Evolutionary conservation across 2,329 filamentous ascomycete genomes (phyloP).

Genomic region (Drechslerella dactyloides): DNA sequence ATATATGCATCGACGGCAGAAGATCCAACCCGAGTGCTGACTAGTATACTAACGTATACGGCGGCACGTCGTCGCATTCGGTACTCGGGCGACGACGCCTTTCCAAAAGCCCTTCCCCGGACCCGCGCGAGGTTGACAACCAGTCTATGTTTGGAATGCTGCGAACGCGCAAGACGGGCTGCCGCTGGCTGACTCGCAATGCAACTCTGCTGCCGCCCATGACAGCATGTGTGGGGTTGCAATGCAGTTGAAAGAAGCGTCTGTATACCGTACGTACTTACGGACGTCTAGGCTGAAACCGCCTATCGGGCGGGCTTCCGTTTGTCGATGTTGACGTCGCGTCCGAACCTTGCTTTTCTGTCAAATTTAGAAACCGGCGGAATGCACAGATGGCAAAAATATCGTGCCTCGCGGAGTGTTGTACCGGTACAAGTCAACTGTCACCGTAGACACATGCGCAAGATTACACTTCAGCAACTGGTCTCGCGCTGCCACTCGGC

Average conservation of each 20-base stretch:
- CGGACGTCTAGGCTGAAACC: neutral
- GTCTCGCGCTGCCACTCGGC: too few relatives aligned
- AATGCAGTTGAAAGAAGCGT: neutral
- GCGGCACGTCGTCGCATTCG: too few relatives aligned
- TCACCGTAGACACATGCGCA: neutral
- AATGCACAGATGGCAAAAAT: neutral
- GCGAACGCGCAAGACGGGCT: too few relatives aligned
- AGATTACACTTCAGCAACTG: too few relatives aligned
- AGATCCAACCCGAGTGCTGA: neutral
- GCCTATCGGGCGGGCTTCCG: neutral
- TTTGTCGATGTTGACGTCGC: neutral
- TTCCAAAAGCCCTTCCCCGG: conserved; percentile 33
- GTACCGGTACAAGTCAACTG: neutral
- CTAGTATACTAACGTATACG: neutral
- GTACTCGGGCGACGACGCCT: conserved; percentile 14
- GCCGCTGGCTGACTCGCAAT: conserved; percentile 25
- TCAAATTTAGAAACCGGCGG: conserved; percentile 1
- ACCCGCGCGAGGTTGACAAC: too few relatives aligned
- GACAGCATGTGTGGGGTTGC: neutral
- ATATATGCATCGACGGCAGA: neutral
- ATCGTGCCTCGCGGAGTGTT: neutral
- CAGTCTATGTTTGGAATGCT: neutral
- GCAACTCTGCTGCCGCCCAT: conserved; percentile 1
- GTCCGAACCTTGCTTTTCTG: neutral
- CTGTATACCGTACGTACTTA: too few relatives aligned